These are phyloP conservation scores for Aspergillus fijiensis DNA, from an alignment of 2,329 filamentous ascomycete genomes.

Conservation along the genomic window DNA sequence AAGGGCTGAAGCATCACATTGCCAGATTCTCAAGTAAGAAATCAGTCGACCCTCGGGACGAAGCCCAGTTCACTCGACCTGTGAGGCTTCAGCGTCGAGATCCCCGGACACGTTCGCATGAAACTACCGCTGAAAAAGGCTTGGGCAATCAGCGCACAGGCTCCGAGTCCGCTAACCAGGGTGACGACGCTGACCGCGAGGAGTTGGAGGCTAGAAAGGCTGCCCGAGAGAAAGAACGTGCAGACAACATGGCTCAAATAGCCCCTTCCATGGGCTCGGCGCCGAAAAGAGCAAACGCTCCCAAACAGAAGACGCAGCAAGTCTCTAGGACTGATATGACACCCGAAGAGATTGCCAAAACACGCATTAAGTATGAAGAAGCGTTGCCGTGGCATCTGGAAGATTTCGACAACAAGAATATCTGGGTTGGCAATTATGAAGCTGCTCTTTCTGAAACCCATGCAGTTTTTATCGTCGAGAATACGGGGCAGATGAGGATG, in stretches of 20 bases:
- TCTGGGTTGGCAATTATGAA: slow-evolving; percentile 90
- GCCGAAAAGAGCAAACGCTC: slow-evolving; percentile 65
- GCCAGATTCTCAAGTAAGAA: slow-evolving; percentile 73
- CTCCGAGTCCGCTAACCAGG: slow-evolving; percentile 42
- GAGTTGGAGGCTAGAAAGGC: slow-evolving; percentile 61
- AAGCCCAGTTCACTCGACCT: slow-evolving; percentile 80
- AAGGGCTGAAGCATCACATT: slow-evolving; percentile 81
- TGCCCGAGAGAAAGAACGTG: slow-evolving; percentile 80
- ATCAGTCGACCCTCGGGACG: slow-evolving; percentile 67
- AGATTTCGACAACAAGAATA: slow-evolving; percentile 92
- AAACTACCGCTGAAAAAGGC: slow-evolving; percentile 53
- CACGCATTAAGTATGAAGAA: slow-evolving; percentile 79
- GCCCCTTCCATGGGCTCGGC: slow-evolving; percentile 72
- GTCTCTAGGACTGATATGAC: slow-evolving; percentile 79
- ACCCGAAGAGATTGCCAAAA: slow-evolving; percentile 67
- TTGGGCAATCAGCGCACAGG: slow-evolving; percentile 40
- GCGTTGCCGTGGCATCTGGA: slow-evolving; percentile 95
- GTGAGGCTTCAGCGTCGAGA: slow-evolving; percentile 88
- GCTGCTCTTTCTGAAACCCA: slow-evolving; percentile 78
- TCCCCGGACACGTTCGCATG: slow-evolving; percentile 61
- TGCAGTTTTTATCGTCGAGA: slow-evolving; percentile 75
- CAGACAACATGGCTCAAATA: slow-evolving; percentile 87
- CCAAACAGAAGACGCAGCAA: slow-evolving; percentile 79
- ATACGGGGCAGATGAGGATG: slow-evolving; percentile 72
- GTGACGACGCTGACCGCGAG: slow-evolving; percentile 67